Evolutionary conservation across 805 yeast species (phyloP), one percentile per base, ranked within the genome.

Genomic region (Kluyveromyces dobzhanskii): DNA sequence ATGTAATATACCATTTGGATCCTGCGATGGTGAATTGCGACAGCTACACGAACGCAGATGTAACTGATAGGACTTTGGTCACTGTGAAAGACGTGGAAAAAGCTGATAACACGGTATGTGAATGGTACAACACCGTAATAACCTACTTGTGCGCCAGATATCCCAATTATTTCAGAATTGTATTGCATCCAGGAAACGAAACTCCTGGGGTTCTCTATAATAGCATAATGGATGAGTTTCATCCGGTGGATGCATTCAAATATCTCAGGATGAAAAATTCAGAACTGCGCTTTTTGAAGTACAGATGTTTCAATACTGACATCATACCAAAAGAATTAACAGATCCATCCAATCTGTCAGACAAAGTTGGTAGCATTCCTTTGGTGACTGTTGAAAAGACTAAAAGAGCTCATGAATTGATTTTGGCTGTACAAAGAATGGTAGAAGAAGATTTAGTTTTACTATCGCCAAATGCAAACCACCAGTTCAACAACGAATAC

Each of bases 371-470:
- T 3, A 39, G 39, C 24, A 7, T 37, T 53, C 31, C 53, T 47
- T 4, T 37, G 27, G 44, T 45, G 3, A 41, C 51, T 10, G 40
- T 45, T 19, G 35, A 41, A 12, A 38, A 38, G 26, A 47, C 51
- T 13, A 42, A 44, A 30, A 43, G 51, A 4, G 47, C 49, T 8
- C 45, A 50, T 33, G 50, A 46, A 33, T 38, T 43, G 37, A 40
- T 44, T 34, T 35, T 44, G 18, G 38, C 41, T 17, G 34, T 67
- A 32, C 59, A 64, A 10, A 50, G 59, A 9, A 62, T 70, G 30
- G 64, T 76, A 2, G 85, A 80, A 47, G 87, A 80, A 48, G 88
- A 83, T 51, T 67, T 78, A 39, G 51, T 82, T 30, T 56, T 83
- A 5, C 48, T 82, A 48, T 51, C 72, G 41, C 61, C 59, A 10